These are phyloP conservation scores for Plasmodium malariae DNA, from an alignment of 169 alveolate genomes.

Conservation along the genomic window DNA sequence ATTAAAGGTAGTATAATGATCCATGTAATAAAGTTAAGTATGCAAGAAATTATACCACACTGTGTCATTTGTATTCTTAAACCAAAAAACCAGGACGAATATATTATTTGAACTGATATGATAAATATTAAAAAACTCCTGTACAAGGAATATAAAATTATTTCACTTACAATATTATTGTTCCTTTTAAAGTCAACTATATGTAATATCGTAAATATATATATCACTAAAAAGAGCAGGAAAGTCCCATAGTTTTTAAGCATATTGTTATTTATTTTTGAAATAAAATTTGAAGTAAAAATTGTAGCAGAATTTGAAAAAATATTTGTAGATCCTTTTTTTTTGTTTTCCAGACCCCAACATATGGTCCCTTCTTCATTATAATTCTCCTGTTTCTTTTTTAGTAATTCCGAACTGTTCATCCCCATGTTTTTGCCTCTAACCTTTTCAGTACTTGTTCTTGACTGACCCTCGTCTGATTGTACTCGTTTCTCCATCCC, in stretches of 20 bases:
- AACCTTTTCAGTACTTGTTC: too few species aligned
- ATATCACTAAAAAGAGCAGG: conserved; percentile 24
- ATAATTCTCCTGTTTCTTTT: too few species aligned
- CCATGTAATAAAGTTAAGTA: conserved; percentile 49
- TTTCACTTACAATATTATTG: conserved; percentile 65
- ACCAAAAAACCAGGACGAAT: conserved; percentile 71
- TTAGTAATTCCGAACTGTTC: too few species aligned
- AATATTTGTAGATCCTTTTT: too few species aligned
- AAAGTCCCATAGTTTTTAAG: conserved; percentile 53
- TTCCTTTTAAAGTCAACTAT: conserved; percentile 58
- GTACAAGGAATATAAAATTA: conserved; percentile 44
- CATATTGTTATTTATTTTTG: background rate
- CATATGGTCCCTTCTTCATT: too few species aligned
- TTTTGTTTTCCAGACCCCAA: too few species aligned
- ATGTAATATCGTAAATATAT: conserved; percentile 37
- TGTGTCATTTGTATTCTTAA: conserved; percentile 41
- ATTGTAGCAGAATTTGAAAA: too few species aligned
- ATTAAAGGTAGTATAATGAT: conserved; percentile 26
- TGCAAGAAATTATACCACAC: conserved; percentile 44
- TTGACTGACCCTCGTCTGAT: too few species aligned
- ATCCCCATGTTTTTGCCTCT: too few species aligned
- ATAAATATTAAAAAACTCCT: conserved; percentile 62
- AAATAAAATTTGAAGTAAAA: background rate
- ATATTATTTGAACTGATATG: conserved; percentile 27
- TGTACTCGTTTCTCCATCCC: too few species aligned